A percentile compares a stretch with the other conserved stretches of the same genome.
These are phyloP conservation scores for Chalara sp. DNA, from an alignment of 2,329 filamentous ascomycete species.

Conservation along the genomic window DNA sequence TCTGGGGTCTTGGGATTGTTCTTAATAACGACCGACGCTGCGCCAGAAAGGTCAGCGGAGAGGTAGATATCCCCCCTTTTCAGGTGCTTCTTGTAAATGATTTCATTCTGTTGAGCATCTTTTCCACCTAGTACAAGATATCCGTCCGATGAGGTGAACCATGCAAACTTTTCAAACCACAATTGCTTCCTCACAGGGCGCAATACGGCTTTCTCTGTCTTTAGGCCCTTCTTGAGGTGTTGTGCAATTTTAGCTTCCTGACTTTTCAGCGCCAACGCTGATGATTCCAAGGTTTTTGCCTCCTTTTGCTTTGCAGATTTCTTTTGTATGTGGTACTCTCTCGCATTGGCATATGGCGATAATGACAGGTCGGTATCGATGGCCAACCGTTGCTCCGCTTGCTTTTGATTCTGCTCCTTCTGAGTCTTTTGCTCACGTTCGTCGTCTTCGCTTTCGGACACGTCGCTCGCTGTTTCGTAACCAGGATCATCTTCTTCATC, in stretches of 20 bases:
- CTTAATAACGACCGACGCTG: conserved; percentile 81
- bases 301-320: conserved; percentile 79
- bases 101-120: conserved; percentile 84
- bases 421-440: conserved; percentile 40
- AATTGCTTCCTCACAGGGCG: conserved; percentile 75
- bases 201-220: conserved; percentile 84
- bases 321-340: conserved; percentile 87
- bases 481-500: conserved; percentile 43
- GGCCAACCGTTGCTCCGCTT: conserved; percentile 48
- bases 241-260: conserved; percentile 82
- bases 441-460: conserved; percentile 56
- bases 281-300: conserved; percentile 77
- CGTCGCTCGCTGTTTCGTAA: conserved; percentile 60
- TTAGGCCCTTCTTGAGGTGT: conserved; percentile 80
- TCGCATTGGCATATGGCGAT: conserved; percentile 82
- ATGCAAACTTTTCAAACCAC: conserved; percentile 97
- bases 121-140: conserved; percentile 87
- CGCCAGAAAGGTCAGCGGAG: conserved; percentile 81
- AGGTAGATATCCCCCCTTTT: conserved; percentile 88
- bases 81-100: conserved; percentile 80
- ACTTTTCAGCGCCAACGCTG: conserved; percentile 76
- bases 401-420: conserved; percentile 30
- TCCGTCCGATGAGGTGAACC: conserved; percentile 92
- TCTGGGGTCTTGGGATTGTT: conserved; percentile 73
- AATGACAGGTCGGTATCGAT: conserved; percentile 82